Conservation (phyloP, 345 rosid species). For the Hypericum perforatum region DNA sequence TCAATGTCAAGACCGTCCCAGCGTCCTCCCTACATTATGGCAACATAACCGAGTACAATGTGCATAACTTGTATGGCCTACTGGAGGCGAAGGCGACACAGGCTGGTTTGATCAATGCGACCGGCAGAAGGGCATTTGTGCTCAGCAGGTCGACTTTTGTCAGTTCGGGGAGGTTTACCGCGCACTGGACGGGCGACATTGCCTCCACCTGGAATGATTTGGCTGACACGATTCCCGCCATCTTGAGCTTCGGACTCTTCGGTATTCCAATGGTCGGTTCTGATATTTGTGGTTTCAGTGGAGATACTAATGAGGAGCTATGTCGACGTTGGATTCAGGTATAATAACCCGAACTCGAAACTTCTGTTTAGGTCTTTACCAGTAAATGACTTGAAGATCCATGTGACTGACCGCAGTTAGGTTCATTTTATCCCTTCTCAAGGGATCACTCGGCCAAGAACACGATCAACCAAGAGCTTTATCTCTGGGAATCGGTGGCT, state of each 20-base stretch:
- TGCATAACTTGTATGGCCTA: constrained; percentile 60
- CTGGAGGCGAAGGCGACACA: constrained; percentile 54
- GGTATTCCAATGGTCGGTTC: constrained; percentile 87
- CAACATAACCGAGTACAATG: constrained; percentile 47
- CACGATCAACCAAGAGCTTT: constrained; percentile 49
- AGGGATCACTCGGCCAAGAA: constrained; percentile 44
- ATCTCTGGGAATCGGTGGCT: constrained; percentile 69
- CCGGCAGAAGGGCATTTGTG: constrained; percentile 54
- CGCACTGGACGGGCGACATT: constrained; percentile 85
- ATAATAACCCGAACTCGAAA: no score
- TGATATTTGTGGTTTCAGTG: constrained; percentile 62
- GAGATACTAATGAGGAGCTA: constrained; percentile 54
- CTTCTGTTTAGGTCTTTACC: no score
- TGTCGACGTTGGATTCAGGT: constrained; percentile 79
- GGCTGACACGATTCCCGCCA: constrained; percentile 48
- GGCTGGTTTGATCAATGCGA: constrained; percentile 36
- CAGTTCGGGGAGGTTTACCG: constrained; percentile 64
- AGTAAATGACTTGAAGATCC: no score
- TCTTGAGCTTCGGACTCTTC: constrained; percentile 57
- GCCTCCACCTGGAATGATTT: constrained; percentile 60
- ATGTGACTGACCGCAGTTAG: constrained; percentile 53
- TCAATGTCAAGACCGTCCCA: constrained; percentile 37
- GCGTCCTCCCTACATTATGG: constrained; percentile 50
- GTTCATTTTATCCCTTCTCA: constrained; percentile 75
- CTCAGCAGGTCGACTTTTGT: constrained; percentile 66